Conservation (phyloP, 2,329 filamentous ascomycete species). For the Calonectria pauciramosa region DNA sequence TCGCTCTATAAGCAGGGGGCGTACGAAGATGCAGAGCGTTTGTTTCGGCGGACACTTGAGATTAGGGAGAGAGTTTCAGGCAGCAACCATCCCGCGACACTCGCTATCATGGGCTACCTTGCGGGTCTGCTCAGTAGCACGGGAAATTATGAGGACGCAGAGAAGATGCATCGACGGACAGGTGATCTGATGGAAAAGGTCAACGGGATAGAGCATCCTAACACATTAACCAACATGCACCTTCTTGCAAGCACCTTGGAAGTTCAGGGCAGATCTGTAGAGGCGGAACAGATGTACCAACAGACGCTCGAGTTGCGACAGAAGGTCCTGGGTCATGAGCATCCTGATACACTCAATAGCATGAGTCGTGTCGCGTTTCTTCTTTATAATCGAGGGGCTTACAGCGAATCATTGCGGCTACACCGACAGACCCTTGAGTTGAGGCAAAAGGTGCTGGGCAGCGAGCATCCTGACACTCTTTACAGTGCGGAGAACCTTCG, state of each 20-base stretch:
- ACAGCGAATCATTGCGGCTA: neutral
- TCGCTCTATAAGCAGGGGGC: neutral
- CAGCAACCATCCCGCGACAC: neutral
- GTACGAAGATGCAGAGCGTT: conserved; percentile 31
- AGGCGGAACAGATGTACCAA: conserved; percentile 28
- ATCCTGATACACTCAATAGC: neutral
- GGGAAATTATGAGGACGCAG: conserved; percentile 37
- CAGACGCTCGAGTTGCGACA: neutral
- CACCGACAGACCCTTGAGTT: neutral
- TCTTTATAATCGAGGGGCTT: neutral
- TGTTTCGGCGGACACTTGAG: neutral
- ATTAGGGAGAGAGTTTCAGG: neutral
- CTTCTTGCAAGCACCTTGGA: neutral
- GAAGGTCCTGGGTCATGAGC: neutral
- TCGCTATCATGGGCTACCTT: neutral
- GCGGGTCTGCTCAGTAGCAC: neutral
- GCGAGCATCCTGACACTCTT: neutral
- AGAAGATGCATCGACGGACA: neutral
- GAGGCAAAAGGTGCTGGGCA: neutral
- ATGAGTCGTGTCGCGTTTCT: neutral
- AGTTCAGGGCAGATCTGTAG: conserved; percentile 23
- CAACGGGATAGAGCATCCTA: neutral
- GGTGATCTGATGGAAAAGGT: neutral
- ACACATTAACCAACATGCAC: neutral
- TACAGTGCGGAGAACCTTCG: neutral